phyloP scores from a whole-genome alignment of 1,139 yeast species.

The Saccharomyces pastorianus region DNA sequence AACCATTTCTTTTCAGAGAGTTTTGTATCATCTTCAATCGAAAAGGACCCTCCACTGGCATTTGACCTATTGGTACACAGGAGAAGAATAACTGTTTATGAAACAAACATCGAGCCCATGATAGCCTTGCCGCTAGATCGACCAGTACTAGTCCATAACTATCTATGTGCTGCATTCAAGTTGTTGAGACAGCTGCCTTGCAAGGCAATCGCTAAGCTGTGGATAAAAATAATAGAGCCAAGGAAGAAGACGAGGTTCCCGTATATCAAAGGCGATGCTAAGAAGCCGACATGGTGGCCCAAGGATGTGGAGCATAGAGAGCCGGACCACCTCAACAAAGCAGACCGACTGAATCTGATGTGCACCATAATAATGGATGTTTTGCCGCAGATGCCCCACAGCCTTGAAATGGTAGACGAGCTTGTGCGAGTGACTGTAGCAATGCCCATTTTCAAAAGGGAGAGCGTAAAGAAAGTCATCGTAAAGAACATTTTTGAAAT shows the following conservation, averaged over 20 bases:
- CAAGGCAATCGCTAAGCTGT: conserved; percentile 53
- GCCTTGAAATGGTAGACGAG: conserved; percentile 11
- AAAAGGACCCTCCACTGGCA: not conserved
- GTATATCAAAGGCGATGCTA: conserved; percentile 43
- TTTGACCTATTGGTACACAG: not conserved
- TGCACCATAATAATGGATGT: conserved; percentile 32
- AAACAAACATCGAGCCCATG: not conserved
- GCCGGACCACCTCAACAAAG: conserved; percentile 63
- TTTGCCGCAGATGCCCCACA: conserved; percentile 12
- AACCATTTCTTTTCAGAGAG: not conserved
- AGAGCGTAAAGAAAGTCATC: conserved; percentile 9
- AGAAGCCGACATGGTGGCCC: conserved; percentile 74
- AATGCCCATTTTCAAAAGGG: conserved; percentile 13
- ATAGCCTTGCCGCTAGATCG: conserved; percentile 4
- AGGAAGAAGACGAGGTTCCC: conserved; percentile 58
- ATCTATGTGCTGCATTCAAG: conserved; percentile 14
- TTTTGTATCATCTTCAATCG: not conserved
- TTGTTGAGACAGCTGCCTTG: conserved; percentile 50
- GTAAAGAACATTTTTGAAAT: conserved; percentile 14
- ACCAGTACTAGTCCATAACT: conserved; percentile 6
- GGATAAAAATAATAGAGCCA: conserved; percentile 64
- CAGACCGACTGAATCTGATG: conserved; percentile 45
- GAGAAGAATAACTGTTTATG: not conserved
- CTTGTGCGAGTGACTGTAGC: conserved; percentile 13
- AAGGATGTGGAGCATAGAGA: conserved; percentile 49